These are phyloP conservation scores for Eurotiales sp. DNA, from an alignment of 2,329 filamentous ascomycete genomes.

Conservation along the genomic window DNA sequence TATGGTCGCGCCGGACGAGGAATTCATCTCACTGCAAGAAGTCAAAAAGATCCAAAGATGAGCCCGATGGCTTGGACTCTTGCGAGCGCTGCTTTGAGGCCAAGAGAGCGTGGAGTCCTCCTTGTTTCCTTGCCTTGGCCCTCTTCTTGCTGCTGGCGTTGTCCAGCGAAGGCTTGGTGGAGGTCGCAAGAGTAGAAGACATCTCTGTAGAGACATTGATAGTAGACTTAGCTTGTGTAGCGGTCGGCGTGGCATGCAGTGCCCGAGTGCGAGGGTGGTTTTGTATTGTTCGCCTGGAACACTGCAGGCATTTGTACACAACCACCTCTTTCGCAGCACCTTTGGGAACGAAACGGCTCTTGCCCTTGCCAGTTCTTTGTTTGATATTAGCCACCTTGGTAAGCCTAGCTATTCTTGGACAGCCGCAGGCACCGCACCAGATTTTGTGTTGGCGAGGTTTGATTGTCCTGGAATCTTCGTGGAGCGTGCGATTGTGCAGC, in stretches of 20 bases:
- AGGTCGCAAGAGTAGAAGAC: conserved; percentile 10
- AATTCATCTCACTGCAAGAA: conserved; percentile 47
- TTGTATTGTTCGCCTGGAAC: conserved; percentile 31
- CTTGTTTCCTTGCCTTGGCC: conserved; percentile 52
- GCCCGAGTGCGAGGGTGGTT: conserved; percentile 12
- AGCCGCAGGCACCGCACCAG: conserved; percentile 41
- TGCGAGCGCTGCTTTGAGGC: conserved; percentile 38
- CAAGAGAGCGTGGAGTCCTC: conserved; percentile 53
- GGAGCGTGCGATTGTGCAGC: conserved; percentile 34
- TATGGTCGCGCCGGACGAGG: too few species aligned
- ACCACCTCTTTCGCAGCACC: conserved; percentile 22
- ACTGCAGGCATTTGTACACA: conserved; percentile 37
- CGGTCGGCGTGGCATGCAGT: conserved; percentile 11
- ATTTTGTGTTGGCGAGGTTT: conserved; percentile 29
- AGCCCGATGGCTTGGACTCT: conserved; percentile 19
- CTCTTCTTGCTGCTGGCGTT: conserved; percentile 53
- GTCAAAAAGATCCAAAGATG: conserved; percentile 51
- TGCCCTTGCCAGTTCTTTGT: conserved; percentile 14
- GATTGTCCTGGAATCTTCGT: conserved; percentile 31
- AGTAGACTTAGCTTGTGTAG: background rate
- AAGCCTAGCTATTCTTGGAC: conserved; percentile 27
- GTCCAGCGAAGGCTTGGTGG: conserved; percentile 20
- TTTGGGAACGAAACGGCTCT: conserved; percentile 13
- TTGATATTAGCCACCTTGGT: conserved; percentile 28
- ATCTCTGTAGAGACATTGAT: conserved; percentile 8